Base-by-base conservation (phyloP, 768 basidiomycete genomes). In the Lactarius hengduanensis region DNA sequence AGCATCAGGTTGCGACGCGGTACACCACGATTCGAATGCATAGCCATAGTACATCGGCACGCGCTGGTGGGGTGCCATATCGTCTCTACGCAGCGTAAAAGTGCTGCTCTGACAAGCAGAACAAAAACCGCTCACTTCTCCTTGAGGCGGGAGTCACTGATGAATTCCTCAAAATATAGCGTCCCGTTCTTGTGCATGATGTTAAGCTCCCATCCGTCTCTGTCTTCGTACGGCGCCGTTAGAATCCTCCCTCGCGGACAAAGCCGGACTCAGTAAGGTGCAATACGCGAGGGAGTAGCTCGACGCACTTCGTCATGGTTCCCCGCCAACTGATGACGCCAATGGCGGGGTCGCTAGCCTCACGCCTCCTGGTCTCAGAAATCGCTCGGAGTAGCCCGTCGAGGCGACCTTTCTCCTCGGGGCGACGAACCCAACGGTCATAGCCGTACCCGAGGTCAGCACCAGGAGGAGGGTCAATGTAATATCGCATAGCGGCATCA, bases 11-110 rank as follows among this genome's bases (percentile, higher is more conserved):
- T 68, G 61, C 34, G 79, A 73, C 3, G 77, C 76, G 4, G 94
- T 95, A 75, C 91, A 93, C 72, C 88, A 96, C 18, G 92, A 90
- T 74, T 96, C 94, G 70, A 96, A 96, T 0, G 92, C 84, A 75
- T 95, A 95, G 20, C 92, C 94, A 74, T 88, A 92, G 75, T 96
- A 96, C 10, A 82, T 82, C 72, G 87, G 85, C 30, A 82, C 77
- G 1, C 83, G 84, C 36, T 89, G 88, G 15, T 82, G 83, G 13
- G 85, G 83, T n/a, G 83, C 77, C 77, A 89, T 81, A 64, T 88
- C 78, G 61, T 90, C 84, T 73, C 93, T 94, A 69, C 60, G 50
- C 60, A 40, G 9, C 50, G 45, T 58, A 58, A 64, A 45, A 16
- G 28, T 53, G 36, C 9, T 41, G n/a, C 34, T 22, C 26, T 16